Conservation (phyloP, 441 rosid genomes). For the Jatropha podagrica region DNA sequence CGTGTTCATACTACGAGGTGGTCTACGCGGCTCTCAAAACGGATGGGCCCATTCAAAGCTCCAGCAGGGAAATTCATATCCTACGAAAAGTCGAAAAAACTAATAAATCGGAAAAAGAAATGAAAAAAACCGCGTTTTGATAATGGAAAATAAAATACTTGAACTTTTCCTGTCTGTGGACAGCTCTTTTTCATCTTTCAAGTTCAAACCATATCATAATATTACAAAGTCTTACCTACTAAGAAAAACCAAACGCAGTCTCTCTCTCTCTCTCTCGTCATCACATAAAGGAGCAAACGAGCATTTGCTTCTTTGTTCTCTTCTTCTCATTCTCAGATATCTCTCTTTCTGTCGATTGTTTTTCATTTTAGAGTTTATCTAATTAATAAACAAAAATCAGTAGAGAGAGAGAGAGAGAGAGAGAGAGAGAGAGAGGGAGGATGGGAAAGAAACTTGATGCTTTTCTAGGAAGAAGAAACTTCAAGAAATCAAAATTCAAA, state of each 20-base stretch:
- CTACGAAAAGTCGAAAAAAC: too few species aligned
- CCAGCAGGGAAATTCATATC: too few species aligned
- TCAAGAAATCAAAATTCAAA: conserved; percentile 63
- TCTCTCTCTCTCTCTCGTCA: conserved; percentile 23
- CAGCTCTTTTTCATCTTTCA: neutral
- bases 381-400: neutral
- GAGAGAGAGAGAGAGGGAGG: neutral
- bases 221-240: conserved; percentile 13
- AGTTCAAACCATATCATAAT: neutral
- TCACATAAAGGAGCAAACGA: conserved; percentile 20
- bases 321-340: neutral
- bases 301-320: conserved; percentile 24
- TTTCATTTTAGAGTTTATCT: neutral
- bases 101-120: neutral
- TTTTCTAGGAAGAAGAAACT: conserved; percentile 63
- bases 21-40: neutral
- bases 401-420: neutral
- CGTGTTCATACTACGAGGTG: neutral
- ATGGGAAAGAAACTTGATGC: conserved; percentile 91
- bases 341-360: neutral
- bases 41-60: too few species aligned
- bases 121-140: conserved; percentile 6
- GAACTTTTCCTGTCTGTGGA: neutral
- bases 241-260: conserved; percentile 13
- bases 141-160: too few species aligned